phyloP scores from a whole-genome alignment of 2,329 filamentous ascomycete species.

The Xylariales sp. region DNA sequence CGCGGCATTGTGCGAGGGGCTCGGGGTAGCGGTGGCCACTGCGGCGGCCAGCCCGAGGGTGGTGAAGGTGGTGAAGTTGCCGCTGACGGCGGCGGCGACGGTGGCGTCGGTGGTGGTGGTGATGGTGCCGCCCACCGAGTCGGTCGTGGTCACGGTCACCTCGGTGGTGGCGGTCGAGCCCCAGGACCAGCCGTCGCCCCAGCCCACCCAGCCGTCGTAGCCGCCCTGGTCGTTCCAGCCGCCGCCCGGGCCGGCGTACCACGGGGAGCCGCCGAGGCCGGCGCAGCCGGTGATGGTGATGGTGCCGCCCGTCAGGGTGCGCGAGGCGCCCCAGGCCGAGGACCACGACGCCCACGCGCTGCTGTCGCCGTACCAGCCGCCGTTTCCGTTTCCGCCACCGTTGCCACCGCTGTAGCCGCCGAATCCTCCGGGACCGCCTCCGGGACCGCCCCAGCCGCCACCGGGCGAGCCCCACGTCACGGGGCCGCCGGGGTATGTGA shows the following conservation, averaged over 20 bases:
- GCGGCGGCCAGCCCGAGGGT: conserved; percentile 15
- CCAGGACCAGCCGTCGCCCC: conserved; percentile 36
- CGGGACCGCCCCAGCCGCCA: conserved; percentile 12
- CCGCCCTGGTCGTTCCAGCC: conserved; percentile 29
- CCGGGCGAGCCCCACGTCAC: conserved; percentile 29
- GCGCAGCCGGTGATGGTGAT: conserved; percentile 38
- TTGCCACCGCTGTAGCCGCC: conserved; percentile 6
- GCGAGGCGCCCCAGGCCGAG: conserved; percentile 20
- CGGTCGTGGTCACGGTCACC: conserved; percentile 28
- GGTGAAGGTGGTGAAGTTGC: conserved; percentile 24
- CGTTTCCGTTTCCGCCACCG: conserved; percentile 9
- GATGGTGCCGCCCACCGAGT: conserved; percentile 20
- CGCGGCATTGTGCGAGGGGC: background rate
- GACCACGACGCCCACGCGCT: conserved; percentile 26
- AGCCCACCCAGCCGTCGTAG: conserved; percentile 34
- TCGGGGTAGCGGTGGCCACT: conserved; percentile 6
- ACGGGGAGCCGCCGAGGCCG: conserved; percentile 34
- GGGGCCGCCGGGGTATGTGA: conserved; percentile 28
- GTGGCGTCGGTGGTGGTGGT: conserved; percentile 22
- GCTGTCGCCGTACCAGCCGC: conserved; percentile 11
- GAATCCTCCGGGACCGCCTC: conserved; percentile 9
- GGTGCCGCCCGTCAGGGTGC: conserved; percentile 31
- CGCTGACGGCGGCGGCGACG: conserved; percentile 25
- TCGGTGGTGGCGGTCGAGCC: conserved; percentile 27
- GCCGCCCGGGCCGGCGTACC: conserved; percentile 32